Base-by-base conservation (phyloP, 306 rosid species). In the cucumber (Cucumis sativus) region DNA sequence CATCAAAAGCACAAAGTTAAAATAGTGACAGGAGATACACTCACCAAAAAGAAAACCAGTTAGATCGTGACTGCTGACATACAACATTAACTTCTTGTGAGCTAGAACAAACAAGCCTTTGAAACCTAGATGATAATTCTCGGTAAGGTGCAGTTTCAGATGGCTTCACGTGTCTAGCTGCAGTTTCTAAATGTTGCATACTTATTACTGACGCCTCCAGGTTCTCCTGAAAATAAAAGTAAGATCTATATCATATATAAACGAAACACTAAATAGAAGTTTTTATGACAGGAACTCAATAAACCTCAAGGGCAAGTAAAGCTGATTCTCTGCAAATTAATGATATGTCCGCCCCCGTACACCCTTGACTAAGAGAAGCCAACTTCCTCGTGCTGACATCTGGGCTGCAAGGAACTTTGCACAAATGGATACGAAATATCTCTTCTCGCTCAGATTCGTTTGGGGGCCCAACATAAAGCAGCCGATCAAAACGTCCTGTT, bases 381-480 rank as follows among this genome's bases (percentile, higher is more conserved):
- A 94, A 84, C 79, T 88, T 89, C 78, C 76, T 79, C 61, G 85
- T 79, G 84, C 78, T 86, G 74, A 94, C 87, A 85, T 88, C 96
- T 80, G 89, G 72, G 83, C 79, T 83, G 77, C 92, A 85, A 8
- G 97, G 93, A 80, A 86, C 87, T 86, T 84, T 92, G 57, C 78
- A 83, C 87, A 94, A 88, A 84, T 92, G 97, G 68, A 94, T 88
- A 73, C 45, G 72, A 76, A 90, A 94, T 84, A 94, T 94, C 83
- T 92, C 94, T 86, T 88, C 92, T 65, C 97, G 88, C 57, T 94
- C 98, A 45, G 35, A 69, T 83, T 84, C 87, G 82, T 88, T 89
- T 52, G 98, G 98, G 69, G 93, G 96, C 76, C 96, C 98, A 78
- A 94, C 98, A 78, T 88, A 90, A 37, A 94, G 88, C 84, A 89